Conservation (phyloP, 2,329 filamentous ascomycete species). For the Sporothrix dimorphospora region DNA sequence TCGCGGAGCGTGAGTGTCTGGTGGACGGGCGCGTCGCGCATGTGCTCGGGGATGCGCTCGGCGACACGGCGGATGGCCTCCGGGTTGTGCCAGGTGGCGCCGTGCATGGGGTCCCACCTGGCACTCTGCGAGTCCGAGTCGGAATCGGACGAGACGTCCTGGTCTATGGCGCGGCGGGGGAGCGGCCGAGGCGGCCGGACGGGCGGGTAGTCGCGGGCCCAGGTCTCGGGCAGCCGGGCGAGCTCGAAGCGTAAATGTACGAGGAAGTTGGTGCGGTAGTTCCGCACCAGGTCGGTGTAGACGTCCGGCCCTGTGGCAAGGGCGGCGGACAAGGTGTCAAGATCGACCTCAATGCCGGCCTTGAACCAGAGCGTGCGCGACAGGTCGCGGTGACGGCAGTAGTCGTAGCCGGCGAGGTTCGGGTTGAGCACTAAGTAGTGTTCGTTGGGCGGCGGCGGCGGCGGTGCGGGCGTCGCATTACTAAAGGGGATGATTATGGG, state of each 20-base stretch:
- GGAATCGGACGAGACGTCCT: neutral
- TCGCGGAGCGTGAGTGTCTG: slow-evolving; percentile 11
- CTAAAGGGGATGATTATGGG: neutral
- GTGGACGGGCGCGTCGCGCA: slow-evolving; percentile 11
- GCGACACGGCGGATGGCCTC: neutral
- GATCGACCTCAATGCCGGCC: slow-evolving; percentile 20
- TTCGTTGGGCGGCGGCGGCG: slow-evolving; percentile 11
- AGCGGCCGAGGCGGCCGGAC: neutral
- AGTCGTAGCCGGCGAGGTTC: neutral
- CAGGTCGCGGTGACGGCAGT: neutral
- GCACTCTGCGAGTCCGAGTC: neutral
- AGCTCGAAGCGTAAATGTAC: slow-evolving; percentile 25
- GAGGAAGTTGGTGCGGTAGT: slow-evolving; percentile 31
- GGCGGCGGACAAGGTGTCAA: neutral
- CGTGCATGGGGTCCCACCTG: neutral
- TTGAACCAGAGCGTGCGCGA: slow-evolving; percentile 27
- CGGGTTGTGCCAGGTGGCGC: neutral
- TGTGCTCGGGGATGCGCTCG: neutral
- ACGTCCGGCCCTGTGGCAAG: neutral
- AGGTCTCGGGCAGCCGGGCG: slow-evolving; percentile 4
- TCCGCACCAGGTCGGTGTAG: neutral
- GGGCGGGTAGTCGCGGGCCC: slow-evolving; percentile 1
- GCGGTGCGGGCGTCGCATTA: neutral
- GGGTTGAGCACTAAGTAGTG: slow-evolving; percentile 20
- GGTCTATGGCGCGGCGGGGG: neutral